Evolutionary conservation across 768 basidiomycete genomes (phyloP), one percentile per base, ranked within the genome.

Genomic region (Hortiboletus campestris): DNA sequence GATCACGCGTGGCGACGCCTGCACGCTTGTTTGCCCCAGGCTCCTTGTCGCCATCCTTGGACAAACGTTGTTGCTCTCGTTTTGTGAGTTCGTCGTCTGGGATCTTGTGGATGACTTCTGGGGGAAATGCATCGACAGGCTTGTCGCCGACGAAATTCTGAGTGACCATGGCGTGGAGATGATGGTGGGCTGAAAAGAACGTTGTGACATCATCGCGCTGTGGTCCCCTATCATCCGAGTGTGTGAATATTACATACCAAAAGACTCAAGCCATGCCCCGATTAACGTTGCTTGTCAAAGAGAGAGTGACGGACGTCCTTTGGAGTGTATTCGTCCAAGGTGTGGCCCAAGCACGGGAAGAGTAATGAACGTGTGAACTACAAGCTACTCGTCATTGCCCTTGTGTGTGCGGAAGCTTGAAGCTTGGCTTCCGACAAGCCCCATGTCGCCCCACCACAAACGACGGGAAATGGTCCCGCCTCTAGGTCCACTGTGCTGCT

Each of bases 61-160:
- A 47, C 32, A 58, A 34, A 13, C 66, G 61, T n/a, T 60, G 13
- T 13, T 40, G 34, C 29, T 71, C 70, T 31, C 47, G 39, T 40
- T 57, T 46, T 1, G 58, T 63, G 36, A 71, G 62, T 31, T 58
- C 59, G 8, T 60, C 59, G 25, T 72, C 67, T 32, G 59, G 49
- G 20, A 63, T 60, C 41, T 67, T 67, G 31, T 46, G 57, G 2
- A 32, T 59, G 10, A 54, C 57, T 40, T 63, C 63, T 14, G 50
- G 17, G 8, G 68, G 60, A 14, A 70, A 60, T 17, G 51, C 9
- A 9, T 67, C 61, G 36, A 71, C 62, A n/a, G 64, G 67, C 19
- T 60, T 62, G 51, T 67, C 55, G 19, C 71, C 67, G 20, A 70
- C 60, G 14, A 70, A 72, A 16, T 55, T 65, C 40, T 69, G 71